Evolutionary conservation across 305 asterid species (phyloP), one percentile per base, ranked within the genome.

Genomic region (Euphrasia arctica): DNA sequence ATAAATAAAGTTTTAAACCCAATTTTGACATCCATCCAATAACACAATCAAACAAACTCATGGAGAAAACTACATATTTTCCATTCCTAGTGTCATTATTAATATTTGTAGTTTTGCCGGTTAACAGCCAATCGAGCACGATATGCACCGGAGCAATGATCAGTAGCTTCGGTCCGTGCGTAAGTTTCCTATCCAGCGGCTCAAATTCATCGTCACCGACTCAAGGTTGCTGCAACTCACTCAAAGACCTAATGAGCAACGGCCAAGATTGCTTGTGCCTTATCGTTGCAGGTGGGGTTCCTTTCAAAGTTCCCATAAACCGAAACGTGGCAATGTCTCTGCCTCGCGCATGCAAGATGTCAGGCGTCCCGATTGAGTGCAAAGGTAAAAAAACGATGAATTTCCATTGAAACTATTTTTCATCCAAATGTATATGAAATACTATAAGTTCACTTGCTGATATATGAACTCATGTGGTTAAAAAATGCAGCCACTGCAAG

Each of bases 181-280:
- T 71, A 12, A 31, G 42, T 41, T 78, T 57, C 54, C 73, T 78
- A 2, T 14, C 71, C 2, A 36, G 62, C 59, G 50, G 73, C 36
- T 68, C 79, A 9, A 62, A 32, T 13, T 18, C 63, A 22, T 71
- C 82, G 42, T 64, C 79, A 2, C 88, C 91, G 6, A 62, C 78
- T 11, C 28, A 77, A 48, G 80, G 66, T n/a, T 85, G 91, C 68
- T 85, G 92, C 79, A 72, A 54, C 62, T 63, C 81, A 1, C 85
- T 85, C 15, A 71, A 25, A 75, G 43, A 70, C 43, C 68, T 85
- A 34, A 74, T 70, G 78, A 71, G 81, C 71, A 82, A 82, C 45
- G 89, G 92, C 36, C 80, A 85, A 14, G 80, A 74, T 41, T 85
- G 92, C 66, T 10, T 85, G 48, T 85, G 88, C 81, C 86, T 80